Evolutionary conservation across 2,329 filamentous ascomycete genomes (phyloP).

Genomic region (Aulographum hederae): DNA sequence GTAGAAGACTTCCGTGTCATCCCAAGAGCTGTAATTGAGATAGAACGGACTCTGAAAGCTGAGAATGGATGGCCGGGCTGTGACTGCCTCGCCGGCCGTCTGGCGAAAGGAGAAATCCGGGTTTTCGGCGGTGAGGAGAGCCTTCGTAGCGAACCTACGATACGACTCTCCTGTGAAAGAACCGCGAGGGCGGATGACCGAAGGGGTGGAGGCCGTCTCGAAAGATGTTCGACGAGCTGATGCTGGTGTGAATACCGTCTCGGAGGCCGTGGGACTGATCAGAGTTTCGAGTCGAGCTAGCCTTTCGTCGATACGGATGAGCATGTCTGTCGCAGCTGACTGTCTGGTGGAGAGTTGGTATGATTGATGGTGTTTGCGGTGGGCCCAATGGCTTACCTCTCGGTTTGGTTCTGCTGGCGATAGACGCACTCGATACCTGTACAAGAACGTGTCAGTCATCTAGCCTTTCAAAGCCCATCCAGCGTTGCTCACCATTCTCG

Average conservation of each 20-base stretch:
- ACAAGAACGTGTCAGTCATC: no score
- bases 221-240: neutral
- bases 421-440: slow-evolving; percentile 14
- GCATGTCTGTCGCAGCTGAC: slow-evolving; percentile 8
- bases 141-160: slow-evolving; percentile 7
- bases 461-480: no score
- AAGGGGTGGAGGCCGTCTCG: neutral
- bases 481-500: no score
- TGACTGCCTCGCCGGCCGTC: slow-evolving; percentile 11
- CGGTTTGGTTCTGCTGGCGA: slow-evolving; percentile 10
- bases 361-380: neutral
- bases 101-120: slow-evolving; percentile 13
- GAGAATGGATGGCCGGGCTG: slow-evolving; percentile 10
- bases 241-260: slow-evolving; percentile 8
- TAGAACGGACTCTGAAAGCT: slow-evolving; percentile 10
- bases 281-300: slow-evolving; percentile 11
- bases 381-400: slow-evolving; percentile 9
- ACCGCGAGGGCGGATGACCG: neutral
- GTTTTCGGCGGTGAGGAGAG: slow-evolving; percentile 5
- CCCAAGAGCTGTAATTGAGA: slow-evolving; percentile 12
- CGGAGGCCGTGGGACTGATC: slow-evolving; percentile 4
- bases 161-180: no score
- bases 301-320: slow-evolving; percentile 10
- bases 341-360: slow-evolving; percentile 6
- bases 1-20: slow-evolving; percentile 13